Percentiles rank a stretch among this genome's conserved stretches.
Conservation (phyloP, 2,329 filamentous ascomycete species). For the Stagonosporopsis tanaceti region DNA sequence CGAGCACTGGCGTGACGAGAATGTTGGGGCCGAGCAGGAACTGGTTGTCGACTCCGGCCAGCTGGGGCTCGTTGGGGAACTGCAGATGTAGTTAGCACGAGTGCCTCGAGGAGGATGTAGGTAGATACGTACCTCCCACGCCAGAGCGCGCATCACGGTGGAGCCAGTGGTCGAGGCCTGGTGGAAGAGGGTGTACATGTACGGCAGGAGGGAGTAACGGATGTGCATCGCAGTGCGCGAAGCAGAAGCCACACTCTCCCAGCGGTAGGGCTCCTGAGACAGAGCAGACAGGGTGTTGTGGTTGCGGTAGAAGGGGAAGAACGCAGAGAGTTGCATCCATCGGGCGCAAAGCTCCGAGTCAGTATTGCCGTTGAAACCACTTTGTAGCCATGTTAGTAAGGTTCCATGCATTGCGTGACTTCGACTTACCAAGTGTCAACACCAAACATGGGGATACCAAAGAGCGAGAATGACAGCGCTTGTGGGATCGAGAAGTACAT, state of each 20-base stretch:
- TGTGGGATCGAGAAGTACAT: conserved; percentile 82
- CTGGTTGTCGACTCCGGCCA: conserved; percentile 72
- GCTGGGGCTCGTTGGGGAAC: conserved; percentile 73
- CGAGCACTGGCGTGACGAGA: conserved; percentile 72
- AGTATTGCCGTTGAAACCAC: conserved; percentile 72
- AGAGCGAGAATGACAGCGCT: conserved; percentile 76
- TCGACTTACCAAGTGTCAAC: conserved; percentile 57
- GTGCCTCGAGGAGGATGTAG: neutral
- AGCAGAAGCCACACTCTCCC: conserved; percentile 71
- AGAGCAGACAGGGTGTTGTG: conserved; percentile 71
- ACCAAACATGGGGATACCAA: conserved; percentile 80
- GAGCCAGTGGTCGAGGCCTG: conserved; percentile 69
- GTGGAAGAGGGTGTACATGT: conserved; percentile 79
- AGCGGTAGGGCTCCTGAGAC: conserved; percentile 75
- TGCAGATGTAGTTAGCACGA: neutral
- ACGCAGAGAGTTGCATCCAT: conserved; percentile 77
- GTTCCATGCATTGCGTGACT: neutral
- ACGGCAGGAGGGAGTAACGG: conserved; percentile 74
- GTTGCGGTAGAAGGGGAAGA: conserved; percentile 82
- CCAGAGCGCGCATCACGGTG: conserved; percentile 75
- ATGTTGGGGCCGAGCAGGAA: conserved; percentile 74
- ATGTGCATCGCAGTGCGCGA: conserved; percentile 73
- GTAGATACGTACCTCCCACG: conserved; percentile 63
- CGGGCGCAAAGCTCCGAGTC: conserved; percentile 75
- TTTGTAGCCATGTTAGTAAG: neutral